These are phyloP conservation scores for Suillus occidentalis DNA, from an alignment of 768 basidiomycete species.

Conservation along the genomic window DNA sequence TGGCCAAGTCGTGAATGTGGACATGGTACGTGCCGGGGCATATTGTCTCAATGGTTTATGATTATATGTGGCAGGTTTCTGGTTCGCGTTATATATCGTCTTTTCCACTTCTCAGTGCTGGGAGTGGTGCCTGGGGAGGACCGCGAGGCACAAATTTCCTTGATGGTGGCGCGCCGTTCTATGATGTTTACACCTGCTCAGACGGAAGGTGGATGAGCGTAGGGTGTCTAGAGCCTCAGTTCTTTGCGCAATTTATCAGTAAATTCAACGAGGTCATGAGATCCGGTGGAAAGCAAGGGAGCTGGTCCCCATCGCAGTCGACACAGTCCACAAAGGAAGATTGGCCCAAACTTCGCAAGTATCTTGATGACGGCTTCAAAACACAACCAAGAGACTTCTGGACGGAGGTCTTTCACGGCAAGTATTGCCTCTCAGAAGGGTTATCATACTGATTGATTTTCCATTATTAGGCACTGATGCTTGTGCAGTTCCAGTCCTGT, in stretches of 20 bases:
- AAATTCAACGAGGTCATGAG: constrained; percentile 53
- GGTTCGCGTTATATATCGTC: constrained; percentile 77
- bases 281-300: constrained; percentile 36
- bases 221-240: constrained; percentile 72
- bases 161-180: constrained; percentile 80
- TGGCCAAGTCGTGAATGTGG: constrained; percentile 72
- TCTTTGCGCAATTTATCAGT: constrained; percentile 63
- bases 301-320: constrained; percentile 55
- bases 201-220: constrained; percentile 77
- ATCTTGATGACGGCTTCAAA: constrained; percentile 64
- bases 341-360: constrained; percentile 59
- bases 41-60: not conserved
- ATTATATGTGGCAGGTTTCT: constrained; percentile 54
- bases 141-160: constrained; percentile 59
- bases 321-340: constrained; percentile 46
- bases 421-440: constrained; percentile 13
- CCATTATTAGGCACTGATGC: constrained; percentile 59
- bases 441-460: not conserved
- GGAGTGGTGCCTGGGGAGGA: constrained; percentile 36
- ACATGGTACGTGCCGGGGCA: constrained; percentile 57
- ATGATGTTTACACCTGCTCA: constrained; percentile 69
- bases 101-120: constrained; percentile 58
- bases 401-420: constrained; percentile 66
- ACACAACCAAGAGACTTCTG: constrained; percentile 65
- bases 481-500: constrained; percentile 68